A percentile compares a stretch with the other conserved stretches of the same genome.
These are phyloP conservation scores for Pythium folliculosum DNA, from an alignment of 352 stramenopile genomes.

Conservation along the genomic window DNA sequence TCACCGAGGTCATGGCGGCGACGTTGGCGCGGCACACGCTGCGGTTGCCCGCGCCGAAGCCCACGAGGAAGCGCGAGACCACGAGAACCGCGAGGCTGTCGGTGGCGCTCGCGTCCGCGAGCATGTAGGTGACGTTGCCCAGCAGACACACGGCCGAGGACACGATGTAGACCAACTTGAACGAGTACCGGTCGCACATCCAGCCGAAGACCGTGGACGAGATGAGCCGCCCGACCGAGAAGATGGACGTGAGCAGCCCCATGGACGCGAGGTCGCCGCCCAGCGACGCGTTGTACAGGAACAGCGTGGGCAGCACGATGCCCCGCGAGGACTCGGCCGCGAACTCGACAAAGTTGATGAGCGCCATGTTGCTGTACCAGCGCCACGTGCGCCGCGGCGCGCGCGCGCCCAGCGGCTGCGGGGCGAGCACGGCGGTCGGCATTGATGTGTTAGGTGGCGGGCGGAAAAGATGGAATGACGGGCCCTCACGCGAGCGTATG, in stretches of 20 bases:
- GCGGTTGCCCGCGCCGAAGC: slow-evolving; percentile 71
- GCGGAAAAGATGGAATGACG: background rate
- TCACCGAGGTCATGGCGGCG: slow-evolving; percentile 56
- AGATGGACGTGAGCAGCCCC: slow-evolving; percentile 74
- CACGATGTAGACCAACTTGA: slow-evolving; percentile 71
- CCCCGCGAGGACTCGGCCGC: slow-evolving; percentile 69
- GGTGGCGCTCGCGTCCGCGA: slow-evolving; percentile 55
- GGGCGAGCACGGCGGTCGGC: too few relatives aligned
- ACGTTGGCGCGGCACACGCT: slow-evolving; percentile 71
- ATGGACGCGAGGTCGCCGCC: slow-evolving; percentile 72
- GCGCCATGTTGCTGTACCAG: slow-evolving; percentile 75
- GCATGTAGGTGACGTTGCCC: slow-evolving; percentile 69
- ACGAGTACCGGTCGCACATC: slow-evolving; percentile 80
- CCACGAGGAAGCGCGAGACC: slow-evolving; percentile 64
- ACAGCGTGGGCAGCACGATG: slow-evolving; percentile 73
- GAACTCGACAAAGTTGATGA: slow-evolving; percentile 85
- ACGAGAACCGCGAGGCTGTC: slow-evolving; percentile 50
- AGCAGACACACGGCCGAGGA: slow-evolving; percentile 65
- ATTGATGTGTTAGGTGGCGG: background rate
- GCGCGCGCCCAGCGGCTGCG: background rate
- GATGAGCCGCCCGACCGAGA: slow-evolving; percentile 74
- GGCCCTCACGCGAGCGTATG: background rate
- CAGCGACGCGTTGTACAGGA: slow-evolving; percentile 81
- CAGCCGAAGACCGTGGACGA: slow-evolving; percentile 77
- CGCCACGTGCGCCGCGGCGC: slow-evolving; percentile 16